phyloP scores from a whole-genome alignment of 805 yeast genomes.

The Candida suzukii region DNA sequence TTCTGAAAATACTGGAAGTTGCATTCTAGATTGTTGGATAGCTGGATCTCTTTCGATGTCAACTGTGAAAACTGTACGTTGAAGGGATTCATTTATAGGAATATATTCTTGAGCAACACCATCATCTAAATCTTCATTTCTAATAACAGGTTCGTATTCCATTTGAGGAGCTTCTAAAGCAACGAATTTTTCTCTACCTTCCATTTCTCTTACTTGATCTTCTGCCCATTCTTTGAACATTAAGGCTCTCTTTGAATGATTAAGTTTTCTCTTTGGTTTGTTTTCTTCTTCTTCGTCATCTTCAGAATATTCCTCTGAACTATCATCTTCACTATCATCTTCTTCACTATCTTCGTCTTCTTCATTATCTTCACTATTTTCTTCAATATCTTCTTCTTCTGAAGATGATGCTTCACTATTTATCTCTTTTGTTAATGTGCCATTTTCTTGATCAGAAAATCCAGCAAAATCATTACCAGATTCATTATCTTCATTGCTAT shows the following conservation, averaged over 20 bases:
- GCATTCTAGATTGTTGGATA: constrained; percentile 60
- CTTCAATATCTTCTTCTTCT: constrained; percentile 21
- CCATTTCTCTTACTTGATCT: constrained; percentile 54
- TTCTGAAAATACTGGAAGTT: constrained; percentile 82
- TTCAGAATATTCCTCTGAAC: constrained; percentile 22
- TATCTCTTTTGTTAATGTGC: constrained; percentile 13
- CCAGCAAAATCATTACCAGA: constrained; percentile 16
- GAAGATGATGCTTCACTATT: constrained; percentile 9
- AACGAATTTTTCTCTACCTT: constrained; percentile 46
- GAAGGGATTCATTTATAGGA: constrained; percentile 45
- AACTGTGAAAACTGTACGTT: constrained; percentile 62
- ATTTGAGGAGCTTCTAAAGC: constrained; percentile 44
- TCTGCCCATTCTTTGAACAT: constrained; percentile 90
- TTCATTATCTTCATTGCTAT: constrained; percentile 16
- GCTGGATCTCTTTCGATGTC: constrained; percentile 57
- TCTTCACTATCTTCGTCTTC: constrained; percentile 28
- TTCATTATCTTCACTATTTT: constrained; percentile 23
- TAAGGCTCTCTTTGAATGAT: constrained; percentile 43
- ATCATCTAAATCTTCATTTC: constrained; percentile 67
- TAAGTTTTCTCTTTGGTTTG: constrained; percentile 36
- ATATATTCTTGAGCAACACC: constrained; percentile 55
- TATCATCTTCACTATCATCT: constrained; percentile 24
- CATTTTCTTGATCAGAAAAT: constrained; percentile 24
- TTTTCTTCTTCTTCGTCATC: constrained; percentile 21
- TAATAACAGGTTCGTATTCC: constrained; percentile 47